Evolutionary conservation across 202 grass and related monocot species (phyloP).

Genomic region (Musa balbisiana): DNA sequence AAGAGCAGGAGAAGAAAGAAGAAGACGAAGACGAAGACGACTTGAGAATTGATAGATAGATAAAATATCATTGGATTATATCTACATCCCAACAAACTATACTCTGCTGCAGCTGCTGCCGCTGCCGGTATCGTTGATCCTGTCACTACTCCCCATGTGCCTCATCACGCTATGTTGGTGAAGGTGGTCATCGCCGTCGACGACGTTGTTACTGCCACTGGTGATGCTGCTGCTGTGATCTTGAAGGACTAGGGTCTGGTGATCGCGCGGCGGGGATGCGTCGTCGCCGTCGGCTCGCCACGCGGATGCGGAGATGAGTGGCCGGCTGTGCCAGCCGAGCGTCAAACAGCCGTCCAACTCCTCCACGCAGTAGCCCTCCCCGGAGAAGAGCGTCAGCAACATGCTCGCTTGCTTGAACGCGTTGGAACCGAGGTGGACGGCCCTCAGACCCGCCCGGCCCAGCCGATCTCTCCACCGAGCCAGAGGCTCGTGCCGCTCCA

Average conservation of each 20-base stretch:
- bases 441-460: conserved; percentile 27
- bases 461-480: conserved; percentile 51
- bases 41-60: too few species aligned
- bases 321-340: conserved; percentile 76
- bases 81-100: too few species aligned
- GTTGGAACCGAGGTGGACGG: conserved; percentile 61
- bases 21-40: too few species aligned
- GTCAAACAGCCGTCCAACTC: conserved; percentile 72
- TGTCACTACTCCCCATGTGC: too few species aligned
- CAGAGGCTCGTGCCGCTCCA: conserved; percentile 86
- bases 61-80: too few species aligned
- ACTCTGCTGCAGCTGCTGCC: too few species aligned
- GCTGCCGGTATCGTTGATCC: too few species aligned
- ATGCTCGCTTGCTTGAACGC: conserved; percentile 87
- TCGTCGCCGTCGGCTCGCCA: conserved; percentile 38
- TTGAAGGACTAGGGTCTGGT: too few species aligned
- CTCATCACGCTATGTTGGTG: not conserved
- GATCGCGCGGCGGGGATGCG: not conserved
- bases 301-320: conserved; percentile 73
- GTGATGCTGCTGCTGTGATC: too few species aligned
- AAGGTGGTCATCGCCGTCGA: too few species aligned
- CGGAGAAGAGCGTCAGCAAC: conserved; percentile 76
- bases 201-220: too few species aligned
- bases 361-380: conserved; percentile 70
- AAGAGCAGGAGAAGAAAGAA: too few species aligned